A percentile compares a stretch with the other conserved stretches of the same genome.
phyloP scores from a whole-genome alignment of 75 land plant genomes.

The Azolla pinnata region DNA sequence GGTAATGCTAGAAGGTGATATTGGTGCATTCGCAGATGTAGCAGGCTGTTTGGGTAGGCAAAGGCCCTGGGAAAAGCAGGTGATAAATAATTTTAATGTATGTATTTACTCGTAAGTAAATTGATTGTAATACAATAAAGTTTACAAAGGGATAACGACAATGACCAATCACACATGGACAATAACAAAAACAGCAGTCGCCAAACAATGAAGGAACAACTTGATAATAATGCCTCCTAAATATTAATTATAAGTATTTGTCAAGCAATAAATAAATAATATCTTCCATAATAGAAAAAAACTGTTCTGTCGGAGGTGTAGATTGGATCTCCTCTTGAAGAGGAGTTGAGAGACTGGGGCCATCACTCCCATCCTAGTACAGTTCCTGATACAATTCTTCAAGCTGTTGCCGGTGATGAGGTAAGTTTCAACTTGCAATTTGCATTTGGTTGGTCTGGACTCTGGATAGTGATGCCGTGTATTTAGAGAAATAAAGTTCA shows the following conservation, averaged over 20 bases:
- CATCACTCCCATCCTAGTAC: conserved; percentile 61
- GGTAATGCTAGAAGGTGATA: conserved; percentile 32
- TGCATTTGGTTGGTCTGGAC: no score
- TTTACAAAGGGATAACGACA: no score
- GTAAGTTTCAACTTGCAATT: no score
- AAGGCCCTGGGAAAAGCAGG: conserved; percentile 75
- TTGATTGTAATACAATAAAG: background rate
- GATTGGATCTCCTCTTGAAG: conserved; percentile 82
- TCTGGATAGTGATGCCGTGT: no score
- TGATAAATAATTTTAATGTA: conserved; percentile 5
- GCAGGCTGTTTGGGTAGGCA: conserved; percentile 66
- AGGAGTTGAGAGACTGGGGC: conserved; percentile 82
- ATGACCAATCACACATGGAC: no score
- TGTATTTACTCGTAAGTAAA: background rate
- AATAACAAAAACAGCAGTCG: no score
- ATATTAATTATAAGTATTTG: background rate
- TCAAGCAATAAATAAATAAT: background rate
- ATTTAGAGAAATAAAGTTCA: no score
- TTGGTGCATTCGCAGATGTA: conserved; percentile 82
- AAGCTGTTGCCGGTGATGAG: conserved; percentile 84
- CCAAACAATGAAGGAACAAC: background rate
- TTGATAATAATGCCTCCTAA: background rate
- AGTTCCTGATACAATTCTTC: conserved; percentile 78
- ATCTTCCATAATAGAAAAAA: background rate
- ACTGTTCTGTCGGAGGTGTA: conserved; percentile 11